Base-by-base conservation (phyloP, 495 filamentous ascomycete species). In the Aspergillus heteromorphus region DNA sequence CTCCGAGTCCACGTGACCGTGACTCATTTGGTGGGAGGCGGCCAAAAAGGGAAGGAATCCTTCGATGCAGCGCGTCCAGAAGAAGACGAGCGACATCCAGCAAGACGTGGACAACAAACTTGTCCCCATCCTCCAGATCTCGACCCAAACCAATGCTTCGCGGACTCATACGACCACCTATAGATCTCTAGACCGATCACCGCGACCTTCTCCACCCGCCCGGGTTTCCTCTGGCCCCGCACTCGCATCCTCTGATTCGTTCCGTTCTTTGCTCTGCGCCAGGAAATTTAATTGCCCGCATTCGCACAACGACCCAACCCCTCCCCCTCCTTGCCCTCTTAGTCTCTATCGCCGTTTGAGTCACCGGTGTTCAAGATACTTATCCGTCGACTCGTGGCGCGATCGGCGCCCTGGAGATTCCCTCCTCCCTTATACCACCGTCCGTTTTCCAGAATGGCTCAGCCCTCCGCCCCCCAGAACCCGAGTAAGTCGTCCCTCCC, bases 361-460 rank as follows among this genome's bases (percentile, higher is more conserved):
- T 65, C 57, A 57, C 53, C 63, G 57, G 61, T 62, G 55, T 36
- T 71, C 73, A 77, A 74, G 69, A 77, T 75, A 73, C 74, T 77
- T 66, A 73, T 74, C 64, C 55, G 74, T 60, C 69, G 59, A 64
- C 60, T 77, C 62, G 73, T 74, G 72, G 74, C 74, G 73, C 74
- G 63, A 69, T 68, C 68, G 71, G 70, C 73, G 73, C 72, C 73
- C 62, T 72, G 73, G 73, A 75, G 73, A 73, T 58, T 73, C 38
- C 48, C 71, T 69, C 64, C 64, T 66, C 68, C 67, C 59, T 57
- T 61, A 59, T 71, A 72, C 70, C 69, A 72, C 70, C 69, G 73
- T 70, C 64, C 70, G 63, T 73, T 71, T 63, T 69, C 75, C 55
- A 82, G 68, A 69, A 85, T 84, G 82, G 78, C 82, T 69, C 77